Base-by-base conservation (phyloP, 176 grass and related monocot species). In the Eragrostis curvula region DNA sequence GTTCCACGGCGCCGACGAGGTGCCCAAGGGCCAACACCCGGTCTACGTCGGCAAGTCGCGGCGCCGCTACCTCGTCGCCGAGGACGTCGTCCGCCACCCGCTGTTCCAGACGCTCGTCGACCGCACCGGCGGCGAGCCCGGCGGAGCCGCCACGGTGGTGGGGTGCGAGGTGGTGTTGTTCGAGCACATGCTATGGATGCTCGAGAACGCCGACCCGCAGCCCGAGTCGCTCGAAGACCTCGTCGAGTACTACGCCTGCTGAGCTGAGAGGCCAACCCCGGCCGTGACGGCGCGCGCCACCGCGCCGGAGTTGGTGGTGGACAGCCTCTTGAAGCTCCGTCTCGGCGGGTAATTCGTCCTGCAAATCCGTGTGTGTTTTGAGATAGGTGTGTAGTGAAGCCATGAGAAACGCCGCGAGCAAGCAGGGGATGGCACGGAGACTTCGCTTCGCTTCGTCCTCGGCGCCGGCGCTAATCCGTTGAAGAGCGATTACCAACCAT, bases 121-220 rank as follows among this genome's bases (percentile, higher is more conserved):
- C 68, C 90, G 87, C 55, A 51, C 80, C 40, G 70, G 83, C 72
- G 63, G 51, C 48, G 49, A 11, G 20, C 5, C 14, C 8, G 60
- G 29, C 20, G 15, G 53, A n/a, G n/a, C n/a, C n/a, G n/a, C n/a
- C 68, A 78, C 42, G 6, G 81, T 77, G 46, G 82, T 95, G 12
- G 90, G 93, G 15, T 95, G 93, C 76, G 90, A 95, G 87, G 93
- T 95, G 32, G 90, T 92, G 8, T 82, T 96, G 30, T 96, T 96
- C 79, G 93, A 96, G 63, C 93, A 96, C 87, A 66, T 96, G 2
- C 85, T 92, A 6, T 96, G 90, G 93, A 96, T 92, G 93, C 87
- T 96, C 44, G 87, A 92, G 85, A 92, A 92, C 83, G 85, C 87
- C 12, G 93, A 92, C 63, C 90, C 87, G 30, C 85, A 70, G 68